Evolutionary conservation across 2,329 filamentous ascomycete genomes (phyloP).

Genomic region (Fusarium luffae): DNA sequence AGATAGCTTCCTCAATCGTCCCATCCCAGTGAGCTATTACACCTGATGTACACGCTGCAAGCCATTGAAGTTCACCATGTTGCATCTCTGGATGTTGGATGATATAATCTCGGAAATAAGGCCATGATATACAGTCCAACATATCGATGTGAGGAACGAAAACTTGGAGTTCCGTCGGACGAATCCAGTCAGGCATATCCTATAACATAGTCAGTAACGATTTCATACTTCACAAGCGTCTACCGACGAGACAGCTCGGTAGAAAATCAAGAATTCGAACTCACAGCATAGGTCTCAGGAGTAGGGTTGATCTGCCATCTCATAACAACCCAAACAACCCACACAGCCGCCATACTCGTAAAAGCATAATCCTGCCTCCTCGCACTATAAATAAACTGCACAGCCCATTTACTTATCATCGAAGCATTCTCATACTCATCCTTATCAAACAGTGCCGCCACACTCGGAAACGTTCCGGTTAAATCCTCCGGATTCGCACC

Average conservation of each 20-base stretch:
- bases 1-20: conserved; percentile 6
- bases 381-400: conserved; percentile 28
- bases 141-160: conserved; percentile 21
- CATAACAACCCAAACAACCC: conserved; percentile 13
- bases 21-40: neutral
- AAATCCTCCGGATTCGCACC: conserved; percentile 13
- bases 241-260: too few species aligned
- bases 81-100: conserved; percentile 20
- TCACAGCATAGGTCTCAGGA: conserved; percentile 21
- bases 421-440: conserved; percentile 15
- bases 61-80: conserved; percentile 15
- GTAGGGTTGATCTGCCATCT: conserved; percentile 24
- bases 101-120: conserved; percentile 8
- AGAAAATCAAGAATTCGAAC: neutral
- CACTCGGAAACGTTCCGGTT: conserved; percentile 13
- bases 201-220: neutral
- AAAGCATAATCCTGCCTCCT: conserved; percentile 9
- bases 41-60: conserved; percentile 8
- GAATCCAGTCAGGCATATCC: conserved; percentile 19
- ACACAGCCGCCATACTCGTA: conserved; percentile 21
- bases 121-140: conserved; percentile 26
- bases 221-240: too few species aligned
- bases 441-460: conserved; percentile 24
- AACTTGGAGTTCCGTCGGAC: conserved; percentile 18
- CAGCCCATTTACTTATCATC: conserved; percentile 33